Evolutionary conservation across 192 early-diverging fungal genomes (phyloP), one percentile per base, ranked within the genome.

Genomic region (Backusella tarrabulga): DNA sequence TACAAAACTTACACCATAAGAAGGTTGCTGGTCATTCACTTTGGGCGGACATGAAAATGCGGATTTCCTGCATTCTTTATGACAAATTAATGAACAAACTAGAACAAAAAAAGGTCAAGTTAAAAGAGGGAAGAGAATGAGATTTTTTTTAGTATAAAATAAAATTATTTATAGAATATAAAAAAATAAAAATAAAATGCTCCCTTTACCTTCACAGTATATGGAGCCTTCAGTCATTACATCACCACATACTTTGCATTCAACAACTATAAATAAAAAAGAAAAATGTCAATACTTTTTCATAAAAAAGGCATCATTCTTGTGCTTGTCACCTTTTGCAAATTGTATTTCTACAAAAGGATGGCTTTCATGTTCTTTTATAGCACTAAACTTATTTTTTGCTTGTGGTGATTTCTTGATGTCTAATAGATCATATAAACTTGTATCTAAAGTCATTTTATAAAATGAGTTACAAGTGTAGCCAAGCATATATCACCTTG

Each of bases 331-430:
- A 89, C 88, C 79, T 80, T 88, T 88, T 12, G 84, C 80, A 81
- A 90, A 88, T 14, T 85, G 86, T 40, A 81, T 87, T 54, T 88
- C 85, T 6, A 90, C 83, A 82, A 90, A 90, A 38, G 79, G 79
- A 74, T 90, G 88, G 4, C 81, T 77, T 11, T 63, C 56, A 63
- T 63, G 7, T 63, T 63, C 26, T 63, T 29, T 29, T 12, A 63
- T 12, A 12, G 11, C 19, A 50, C 7, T 50, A 50, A 40, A 40
- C 11, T 50, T 50, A 50, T 17, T n/a, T 63, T 63, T 29, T 29
- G 21, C 23, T 11, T 63, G 56, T 63, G 56, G 56, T 50, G 46
- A 63, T 63, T 63, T 63, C 26, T 63, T 60, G 21, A 60, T 21
- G 23, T 60, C 56, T 29, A 63, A 63, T 29, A 63, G 9, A 63